Evolutionary conservation across 2,329 filamentous ascomycete genomes (phyloP).

Genomic region (Diplodia mutila): DNA sequence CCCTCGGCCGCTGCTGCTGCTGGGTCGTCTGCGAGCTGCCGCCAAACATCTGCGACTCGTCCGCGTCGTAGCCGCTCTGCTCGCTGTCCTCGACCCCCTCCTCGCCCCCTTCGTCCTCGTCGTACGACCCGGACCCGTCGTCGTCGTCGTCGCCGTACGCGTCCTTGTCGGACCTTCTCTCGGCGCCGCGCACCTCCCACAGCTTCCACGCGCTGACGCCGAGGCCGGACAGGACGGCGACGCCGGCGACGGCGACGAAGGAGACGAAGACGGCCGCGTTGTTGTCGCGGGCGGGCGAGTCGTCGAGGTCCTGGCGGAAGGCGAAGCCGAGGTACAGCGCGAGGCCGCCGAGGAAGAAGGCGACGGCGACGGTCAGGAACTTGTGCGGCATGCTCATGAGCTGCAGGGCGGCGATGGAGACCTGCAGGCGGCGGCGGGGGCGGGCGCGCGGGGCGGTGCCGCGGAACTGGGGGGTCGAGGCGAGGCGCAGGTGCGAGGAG

Average conservation of each 20-base stretch:
- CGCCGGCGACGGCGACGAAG: background rate
- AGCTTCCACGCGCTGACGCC: slow-evolving; percentile 9
- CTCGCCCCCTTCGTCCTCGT: too few relatives aligned
- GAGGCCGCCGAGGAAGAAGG: slow-evolving; percentile 9
- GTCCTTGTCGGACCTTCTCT: background rate
- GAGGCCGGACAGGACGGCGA: background rate
- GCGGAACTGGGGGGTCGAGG: background rate
- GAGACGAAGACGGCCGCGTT: slow-evolving; percentile 16
- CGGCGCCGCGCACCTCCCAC: slow-evolving; percentile 6
- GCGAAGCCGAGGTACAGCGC: slow-evolving; percentile 14
- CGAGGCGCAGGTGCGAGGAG: background rate
- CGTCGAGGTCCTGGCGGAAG: slow-evolving; percentile 18
- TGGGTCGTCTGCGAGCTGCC: background rate
- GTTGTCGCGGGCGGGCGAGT: slow-evolving; percentile 10
- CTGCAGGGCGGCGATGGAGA: slow-evolving; percentile 17
- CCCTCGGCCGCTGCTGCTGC: background rate
- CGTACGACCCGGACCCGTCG: background rate
- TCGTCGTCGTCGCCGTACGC: background rate
- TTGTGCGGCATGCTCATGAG: slow-evolving; percentile 12
- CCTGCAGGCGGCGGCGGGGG: background rate
- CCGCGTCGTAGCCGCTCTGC: background rate
- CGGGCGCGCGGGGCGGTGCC: background rate
- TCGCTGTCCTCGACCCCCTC: background rate
- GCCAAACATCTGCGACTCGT: background rate
- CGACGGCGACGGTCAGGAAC: slow-evolving; percentile 7